Base-by-base conservation (phyloP, 257 asterid genomes). In the Asclepias syriaca region DNA sequence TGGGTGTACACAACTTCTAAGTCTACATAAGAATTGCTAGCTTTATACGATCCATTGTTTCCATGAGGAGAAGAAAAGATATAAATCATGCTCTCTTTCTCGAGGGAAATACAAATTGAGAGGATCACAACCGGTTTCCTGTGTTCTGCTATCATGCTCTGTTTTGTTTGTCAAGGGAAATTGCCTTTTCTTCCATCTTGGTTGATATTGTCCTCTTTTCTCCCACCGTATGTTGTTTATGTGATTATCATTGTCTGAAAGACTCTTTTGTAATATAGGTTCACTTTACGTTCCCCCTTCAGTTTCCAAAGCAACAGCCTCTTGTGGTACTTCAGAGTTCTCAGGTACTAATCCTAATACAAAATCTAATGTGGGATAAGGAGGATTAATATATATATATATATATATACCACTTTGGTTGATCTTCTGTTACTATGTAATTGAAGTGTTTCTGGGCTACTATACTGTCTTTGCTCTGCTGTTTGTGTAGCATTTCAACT, bases 271-370 rank as follows among this genome's bases (percentile, higher is more conserved):
- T 73, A 10, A 1, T 49, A 61, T 85, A 95, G 99, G 96, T 90
- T 75, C 91, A 92, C 74, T 67, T 92, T 76, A 81, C 94, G 34
- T 63, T 95, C 80, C 82, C 98, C 40, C 85, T 90, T 78, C 98
- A 92, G 76, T 95, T 90, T 84, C 99, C 99, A 24, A 95, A 85
- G 85, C 96, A 90, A 78, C 86, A 80, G 74, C 96, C 97, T 46
- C 58, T 78, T 79, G n/a, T 92, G 84, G 39, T 81, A 72, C 89
- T 95, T 66, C 98, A 90, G 78, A 95, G 99, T 83, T 82, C 92
- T 55, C 97, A 90, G 92, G 98, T 89, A 77, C 29, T 46, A 55
- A 24, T 24, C 27, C 39, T 34, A 0, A 34, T 34, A 34, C 39
- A 34, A 34, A 34, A 3, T 34, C 4, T 34, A 34, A 34, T 34